A percentile compares a stretch with the other conserved stretches of the same genome.
phyloP scores from a whole-genome alignment of 2,329 filamentous ascomycete genomes.

The Incumbomyces lentus region DNA sequence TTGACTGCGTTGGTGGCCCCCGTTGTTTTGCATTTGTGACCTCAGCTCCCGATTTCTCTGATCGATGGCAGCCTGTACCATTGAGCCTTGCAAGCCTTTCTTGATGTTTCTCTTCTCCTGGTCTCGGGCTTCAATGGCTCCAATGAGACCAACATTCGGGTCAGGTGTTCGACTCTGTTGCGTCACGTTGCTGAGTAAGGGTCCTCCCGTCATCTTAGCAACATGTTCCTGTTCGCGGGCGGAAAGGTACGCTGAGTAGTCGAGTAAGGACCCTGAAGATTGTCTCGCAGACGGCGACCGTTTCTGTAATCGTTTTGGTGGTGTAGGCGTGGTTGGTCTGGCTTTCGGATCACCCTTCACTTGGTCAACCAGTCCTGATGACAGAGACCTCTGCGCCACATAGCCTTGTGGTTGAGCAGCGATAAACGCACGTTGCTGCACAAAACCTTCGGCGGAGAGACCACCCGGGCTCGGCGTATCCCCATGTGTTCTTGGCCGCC shows the following conservation, averaged over 20 bases:
- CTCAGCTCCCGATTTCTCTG: conserved; percentile 45
- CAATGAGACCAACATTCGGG: conserved; percentile 55
- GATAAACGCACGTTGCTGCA: conserved; percentile 60
- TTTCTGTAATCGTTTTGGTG: conserved; percentile 17
- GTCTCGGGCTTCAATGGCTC: conserved; percentile 69
- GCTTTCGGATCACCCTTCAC: background rate
- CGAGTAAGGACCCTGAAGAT: conserved; percentile 20
- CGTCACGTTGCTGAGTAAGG: conserved; percentile 57
- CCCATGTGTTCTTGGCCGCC: conserved; percentile 60
- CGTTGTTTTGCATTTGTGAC: conserved; percentile 23
- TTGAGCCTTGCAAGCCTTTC: conserved; percentile 57
- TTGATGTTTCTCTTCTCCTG: conserved; percentile 64
- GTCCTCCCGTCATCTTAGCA: conserved; percentile 68
- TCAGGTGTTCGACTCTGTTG: conserved; percentile 39
- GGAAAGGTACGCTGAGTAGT: conserved; percentile 55
- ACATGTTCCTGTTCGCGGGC: conserved; percentile 82
- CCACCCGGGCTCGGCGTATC: conserved; percentile 39
- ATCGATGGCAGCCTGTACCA: conserved; percentile 62
- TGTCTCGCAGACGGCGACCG: conserved; percentile 29
- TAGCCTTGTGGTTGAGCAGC: conserved; percentile 36
- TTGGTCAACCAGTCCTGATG: conserved; percentile 15
- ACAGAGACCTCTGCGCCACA: conserved; percentile 30
- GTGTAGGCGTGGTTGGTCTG: conserved; percentile 2
- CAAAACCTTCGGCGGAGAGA: conserved; percentile 74
- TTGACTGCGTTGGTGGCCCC: background rate